Evolutionary conservation across 441 rosid species (phyloP), one percentile per base, ranked within the genome.

Genomic region (Populus trichocarpa): DNA sequence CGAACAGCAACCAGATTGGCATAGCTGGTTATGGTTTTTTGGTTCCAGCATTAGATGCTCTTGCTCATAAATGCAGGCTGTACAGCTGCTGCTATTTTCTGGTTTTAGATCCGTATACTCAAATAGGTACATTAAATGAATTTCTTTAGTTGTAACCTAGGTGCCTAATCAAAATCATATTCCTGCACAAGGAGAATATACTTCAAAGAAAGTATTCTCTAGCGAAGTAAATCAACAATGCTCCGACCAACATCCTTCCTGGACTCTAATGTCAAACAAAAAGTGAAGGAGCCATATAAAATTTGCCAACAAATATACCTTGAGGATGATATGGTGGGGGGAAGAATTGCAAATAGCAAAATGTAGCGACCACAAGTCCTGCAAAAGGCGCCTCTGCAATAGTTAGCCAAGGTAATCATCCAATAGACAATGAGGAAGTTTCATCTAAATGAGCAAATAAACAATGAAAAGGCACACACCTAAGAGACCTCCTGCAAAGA

Each of bases 261-360:
- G 12, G 26, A 25, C 53, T 28, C 36, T 28, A 16, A 6, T 26
- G 33, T 32, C 5, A 6, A 32, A 32, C 33, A 32, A 32, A 32
- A 32, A 32, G 33, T 32, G 33, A 32, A 32, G 33, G 33, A 32
- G 33, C 69, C 63, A 28, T 14, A 28, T 73, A 61, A 5, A 8
- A 63, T 23, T 40, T 72, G 70, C n/a, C 50, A n/a, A 22, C 67
- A 50, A 76, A 61, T 72, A 10, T 76, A 92, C 97, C 93, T 80
- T 91, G 82, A 13, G 83, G 83, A 78, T 90, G 81, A 82, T 91
- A 84, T 10, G 99, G 97, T 30, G 92, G 91, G 13, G 98, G 93
- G 59, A 93, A 95, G 87, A 91, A 93, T 78, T 91, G 97, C 86
- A 89, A 87, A 82, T 95, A 93, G 82, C 94, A 93, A 81, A 90